Base-by-base conservation (phyloP, 2,329 filamentous ascomycete species). In the Plenodomus lindquistii region DNA sequence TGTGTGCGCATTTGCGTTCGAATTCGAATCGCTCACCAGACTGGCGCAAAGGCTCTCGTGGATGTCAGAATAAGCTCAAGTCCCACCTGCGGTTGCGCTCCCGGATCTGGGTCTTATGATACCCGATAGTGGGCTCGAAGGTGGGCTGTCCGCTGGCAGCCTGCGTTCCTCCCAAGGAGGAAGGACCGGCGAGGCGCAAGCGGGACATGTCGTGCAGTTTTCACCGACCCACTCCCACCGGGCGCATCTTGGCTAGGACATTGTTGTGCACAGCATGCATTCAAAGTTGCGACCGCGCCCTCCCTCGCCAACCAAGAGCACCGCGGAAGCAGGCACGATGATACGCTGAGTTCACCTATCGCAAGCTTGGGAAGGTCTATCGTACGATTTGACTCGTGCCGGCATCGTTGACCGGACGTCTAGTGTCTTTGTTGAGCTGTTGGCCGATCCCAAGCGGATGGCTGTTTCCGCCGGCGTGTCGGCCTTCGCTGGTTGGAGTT, bases 1-100 rank as follows among this genome's bases (percentile, higher is more conserved):
- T 39, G 45, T 37, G 39, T 15, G 27, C 37, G 18, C 40, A 43
- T 22, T 38, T 39, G 45, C 36, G 39, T 15, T 24, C 37, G 18
- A 35, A 43, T 22, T 38, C 31, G 17, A 31, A 34, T 29, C 27
- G 36, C 40, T 11, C 39, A 20, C 31, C 13, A 22, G 22, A 27
- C 24, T 24, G 19, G 24, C 18, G 37, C 15, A 18, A 24, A 16
- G 13, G 19, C 19, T 27, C 19, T 46, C 41, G 50, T 50, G 46
- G 59, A 58, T 57, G 63, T 66, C 48, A 54, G 59, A 65, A 61
- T 66, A 66, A 66, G 63, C 63, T 65, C 63, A 60, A 57, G 62
- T 62, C 63, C 63, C 62, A 64, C 61, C 57, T 57, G 54, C 58
- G 58, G 55, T 61, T 61, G 49, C 59, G 54, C 54, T 54, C 53